A percentile compares a stretch with the other conserved stretches of the same genome.
Conservation (phyloP, 495 filamentous ascomycete genomes). For the Lophiotrema nucula region DNA sequence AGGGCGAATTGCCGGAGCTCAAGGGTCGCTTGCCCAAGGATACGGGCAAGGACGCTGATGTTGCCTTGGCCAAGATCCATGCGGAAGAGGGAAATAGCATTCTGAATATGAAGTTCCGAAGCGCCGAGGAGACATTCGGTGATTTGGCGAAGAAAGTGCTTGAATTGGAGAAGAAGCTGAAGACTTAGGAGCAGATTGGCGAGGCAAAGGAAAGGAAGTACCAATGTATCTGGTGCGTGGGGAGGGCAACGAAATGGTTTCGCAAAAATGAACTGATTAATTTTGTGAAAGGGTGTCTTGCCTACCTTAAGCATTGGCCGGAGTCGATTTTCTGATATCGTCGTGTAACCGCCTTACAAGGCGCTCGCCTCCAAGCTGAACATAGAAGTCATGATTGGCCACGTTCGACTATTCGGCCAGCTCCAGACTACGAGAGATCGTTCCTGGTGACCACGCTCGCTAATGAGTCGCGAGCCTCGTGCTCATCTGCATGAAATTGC, state of each 20-base stretch:
- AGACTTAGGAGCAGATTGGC: neutral
- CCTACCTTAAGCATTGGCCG: too few species aligned
- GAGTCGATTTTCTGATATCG: too few species aligned
- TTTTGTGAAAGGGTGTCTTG: too few species aligned
- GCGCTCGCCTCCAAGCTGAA: too few species aligned
- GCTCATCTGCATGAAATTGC: constrained; percentile 12
- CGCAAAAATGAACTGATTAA: too few species aligned
- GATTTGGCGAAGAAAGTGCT: constrained; percentile 38
- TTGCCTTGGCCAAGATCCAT: constrained; percentile 25
- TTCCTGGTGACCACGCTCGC: too few species aligned
- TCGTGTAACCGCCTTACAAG: too few species aligned
- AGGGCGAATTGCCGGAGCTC: constrained; percentile 32
- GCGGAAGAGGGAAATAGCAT: constrained; percentile 39
- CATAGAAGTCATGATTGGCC: too few species aligned
- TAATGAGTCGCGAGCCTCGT: too few species aligned
- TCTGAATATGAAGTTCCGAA: constrained; percentile 36
- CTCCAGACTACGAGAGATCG: too few species aligned
- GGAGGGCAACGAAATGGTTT: neutral
- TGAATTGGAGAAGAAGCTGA: constrained; percentile 27
- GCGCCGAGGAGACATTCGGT: constrained; percentile 41
- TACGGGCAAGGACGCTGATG: constrained; percentile 34
- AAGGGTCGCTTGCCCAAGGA: constrained; percentile 40
- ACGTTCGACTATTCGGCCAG: too few species aligned
- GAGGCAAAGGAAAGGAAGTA: neutral
- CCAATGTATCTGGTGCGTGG: neutral